A percentile compares a stretch with the other conserved stretches of the same genome.
phyloP scores from a whole-genome alignment of 2,329 filamentous ascomycete genomes.

The Scolecobasidium constrictum region DNA sequence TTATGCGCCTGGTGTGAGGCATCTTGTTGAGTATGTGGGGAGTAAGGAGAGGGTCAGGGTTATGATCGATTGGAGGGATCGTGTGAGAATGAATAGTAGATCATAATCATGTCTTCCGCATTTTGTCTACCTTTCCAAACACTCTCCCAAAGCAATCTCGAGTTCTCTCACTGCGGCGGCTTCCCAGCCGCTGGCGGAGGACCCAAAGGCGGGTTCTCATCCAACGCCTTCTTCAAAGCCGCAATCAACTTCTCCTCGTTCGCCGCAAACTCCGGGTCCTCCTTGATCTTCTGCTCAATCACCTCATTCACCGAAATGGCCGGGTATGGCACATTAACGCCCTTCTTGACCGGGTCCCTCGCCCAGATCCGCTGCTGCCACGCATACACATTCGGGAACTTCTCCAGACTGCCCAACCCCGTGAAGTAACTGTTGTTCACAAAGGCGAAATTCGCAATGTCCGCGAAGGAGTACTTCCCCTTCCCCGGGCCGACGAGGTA shows the following conservation, averaged over 20 bases:
- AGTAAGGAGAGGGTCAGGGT: constrained; percentile 6
- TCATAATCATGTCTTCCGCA: no score
- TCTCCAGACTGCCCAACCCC: constrained; percentile 1
- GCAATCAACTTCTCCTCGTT: neutral
- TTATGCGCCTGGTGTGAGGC: constrained; percentile 6
- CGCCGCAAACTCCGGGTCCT: constrained; percentile 2
- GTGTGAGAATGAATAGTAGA: neutral
- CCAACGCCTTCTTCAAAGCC: neutral
- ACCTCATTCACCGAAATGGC: neutral
- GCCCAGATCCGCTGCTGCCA: constrained; percentile 4
- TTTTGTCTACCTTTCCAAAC: no score
- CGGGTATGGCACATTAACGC: constrained; percentile 3
- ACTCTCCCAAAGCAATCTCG: no score
- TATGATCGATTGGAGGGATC: neutral
- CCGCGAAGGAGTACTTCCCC: constrained; percentile 43
- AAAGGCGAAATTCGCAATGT: constrained; percentile 23
- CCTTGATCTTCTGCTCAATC: neutral
- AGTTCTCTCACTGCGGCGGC: no score
- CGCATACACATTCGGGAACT: constrained; percentile 2
- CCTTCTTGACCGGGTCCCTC: constrained; percentile 4
- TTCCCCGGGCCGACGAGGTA: constrained; percentile 42
- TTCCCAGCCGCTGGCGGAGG: no score
- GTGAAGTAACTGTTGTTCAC: constrained; percentile 6
- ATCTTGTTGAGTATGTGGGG: constrained; percentile 7
- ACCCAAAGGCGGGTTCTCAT: neutral